Evolutionary conservation across 2,329 filamentous ascomycete species (phyloP).

Genomic region (Aspergillus melleus): DNA sequence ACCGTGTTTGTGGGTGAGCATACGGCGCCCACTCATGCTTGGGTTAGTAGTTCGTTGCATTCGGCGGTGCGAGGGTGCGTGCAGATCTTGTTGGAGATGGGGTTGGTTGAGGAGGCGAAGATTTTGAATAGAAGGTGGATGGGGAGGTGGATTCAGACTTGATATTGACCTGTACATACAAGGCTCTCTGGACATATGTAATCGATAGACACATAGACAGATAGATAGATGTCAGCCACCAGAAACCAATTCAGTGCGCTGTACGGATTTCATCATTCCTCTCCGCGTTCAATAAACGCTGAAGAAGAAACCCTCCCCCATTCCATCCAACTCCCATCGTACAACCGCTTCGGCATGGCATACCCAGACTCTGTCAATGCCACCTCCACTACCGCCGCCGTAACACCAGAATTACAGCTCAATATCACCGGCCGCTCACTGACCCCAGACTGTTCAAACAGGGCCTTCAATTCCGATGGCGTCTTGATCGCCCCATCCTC

Average conservation of each 20-base stretch:
- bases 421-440: slow-evolving; percentile 17
- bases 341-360: slow-evolving; percentile 20
- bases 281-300: slow-evolving; percentile 6
- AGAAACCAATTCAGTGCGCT: no score
- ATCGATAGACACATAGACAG: no score
- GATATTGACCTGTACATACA: not conserved
- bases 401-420: slow-evolving; percentile 33
- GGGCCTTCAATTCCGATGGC: slow-evolving; percentile 3
- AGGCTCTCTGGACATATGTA: not conserved
- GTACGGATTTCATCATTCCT: not conserved
- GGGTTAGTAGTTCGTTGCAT: slow-evolving; percentile 32
- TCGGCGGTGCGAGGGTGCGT: slow-evolving; percentile 31
- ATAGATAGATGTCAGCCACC: no score
- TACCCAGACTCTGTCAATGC: slow-evolving; percentile 22
- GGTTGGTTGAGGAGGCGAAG: slow-evolving; percentile 69
- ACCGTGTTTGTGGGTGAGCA: slow-evolving; percentile 40
- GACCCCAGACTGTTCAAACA: slow-evolving; percentile 22
- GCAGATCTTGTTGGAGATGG: slow-evolving; percentile 51
- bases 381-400: slow-evolving; percentile 28
- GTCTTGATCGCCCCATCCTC: slow-evolving; percentile 16
- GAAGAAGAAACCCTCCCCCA: slow-evolving; percentile 24
- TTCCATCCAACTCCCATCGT: slow-evolving; percentile 36
- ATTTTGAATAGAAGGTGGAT: slow-evolving; percentile 64
- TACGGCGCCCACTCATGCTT: slow-evolving; percentile 36
- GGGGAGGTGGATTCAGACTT: slow-evolving; percentile 60